Percentiles rank a stretch among this genome's conserved stretches.
Evolutionary conservation across 305 asterid species (phyloP).

Genomic region (Solanum hybrid): DNA sequence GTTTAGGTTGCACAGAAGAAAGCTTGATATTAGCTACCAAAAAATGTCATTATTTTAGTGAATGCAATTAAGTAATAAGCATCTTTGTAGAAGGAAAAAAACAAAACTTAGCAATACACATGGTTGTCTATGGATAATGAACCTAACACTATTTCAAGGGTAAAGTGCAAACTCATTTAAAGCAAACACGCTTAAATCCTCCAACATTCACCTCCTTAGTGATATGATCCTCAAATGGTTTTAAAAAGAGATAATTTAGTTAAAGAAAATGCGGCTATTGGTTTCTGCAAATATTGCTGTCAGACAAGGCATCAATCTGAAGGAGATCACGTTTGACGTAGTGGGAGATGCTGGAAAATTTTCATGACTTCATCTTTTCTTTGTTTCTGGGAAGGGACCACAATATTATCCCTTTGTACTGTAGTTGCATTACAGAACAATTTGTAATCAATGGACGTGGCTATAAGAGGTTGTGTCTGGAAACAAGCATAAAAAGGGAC

Average conservation of each 20-base stretch:
- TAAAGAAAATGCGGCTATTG: background rate
- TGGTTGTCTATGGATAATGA: background rate
- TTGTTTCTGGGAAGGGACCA: background rate
- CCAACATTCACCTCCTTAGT: background rate
- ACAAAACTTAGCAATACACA: background rate
- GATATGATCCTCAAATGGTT: background rate
- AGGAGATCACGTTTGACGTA: background rate
- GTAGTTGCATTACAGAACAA: background rate
- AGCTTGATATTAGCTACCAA: background rate
- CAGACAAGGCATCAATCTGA: background rate
- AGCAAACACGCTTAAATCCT: background rate
- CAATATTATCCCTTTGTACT: background rate
- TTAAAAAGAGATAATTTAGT: background rate
- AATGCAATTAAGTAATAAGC: background rate
- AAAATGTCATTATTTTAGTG: background rate
- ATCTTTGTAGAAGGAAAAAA: background rate
- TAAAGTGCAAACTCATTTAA: background rate
- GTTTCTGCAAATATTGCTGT: background rate
- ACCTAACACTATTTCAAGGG: background rate
- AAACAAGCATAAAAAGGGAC: background rate
- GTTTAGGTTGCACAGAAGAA: conserved; percentile 2
- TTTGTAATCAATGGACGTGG: background rate
- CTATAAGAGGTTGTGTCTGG: background rate
- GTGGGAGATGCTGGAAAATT: background rate
- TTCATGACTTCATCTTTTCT: background rate